Percentiles rank a stretch among this genome's conserved stretches.
phyloP scores from a whole-genome alignment of 345 rosid species.

The Rhodamnia argentea region DNA sequence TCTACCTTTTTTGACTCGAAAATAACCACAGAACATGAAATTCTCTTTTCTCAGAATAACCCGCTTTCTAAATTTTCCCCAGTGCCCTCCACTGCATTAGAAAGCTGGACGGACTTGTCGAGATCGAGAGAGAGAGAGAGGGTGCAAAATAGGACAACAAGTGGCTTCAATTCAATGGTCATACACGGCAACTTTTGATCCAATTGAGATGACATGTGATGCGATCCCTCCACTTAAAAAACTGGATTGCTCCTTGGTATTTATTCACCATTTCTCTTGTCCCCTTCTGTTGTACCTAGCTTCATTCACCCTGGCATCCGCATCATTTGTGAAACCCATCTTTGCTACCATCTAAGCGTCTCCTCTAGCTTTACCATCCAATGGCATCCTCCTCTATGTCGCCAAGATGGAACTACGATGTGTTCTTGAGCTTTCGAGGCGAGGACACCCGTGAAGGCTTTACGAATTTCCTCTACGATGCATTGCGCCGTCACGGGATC shows the following conservation, averaged over 20 bases:
- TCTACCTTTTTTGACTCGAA: background rate
- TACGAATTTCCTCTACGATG: slow-evolving; percentile 9
- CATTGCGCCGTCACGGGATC: slow-evolving; percentile 4
- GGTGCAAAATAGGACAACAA: background rate
- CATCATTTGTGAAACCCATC: background rate
- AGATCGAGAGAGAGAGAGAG: background rate
- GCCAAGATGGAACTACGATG: slow-evolving; percentile 11
- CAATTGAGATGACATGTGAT: too few species aligned
- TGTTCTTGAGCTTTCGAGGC: slow-evolving; percentile 23
- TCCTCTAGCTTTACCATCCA: background rate
- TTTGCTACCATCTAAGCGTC: background rate
- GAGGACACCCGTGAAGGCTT: slow-evolving; percentile 22
- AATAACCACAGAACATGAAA: background rate
- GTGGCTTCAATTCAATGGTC: background rate
- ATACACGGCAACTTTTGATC: background rate
- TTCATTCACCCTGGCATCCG: background rate
- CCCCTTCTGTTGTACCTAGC: background rate
- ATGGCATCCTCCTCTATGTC: background rate
- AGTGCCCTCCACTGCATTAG: background rate
- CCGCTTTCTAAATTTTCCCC: background rate
- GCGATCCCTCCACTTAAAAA: background rate
- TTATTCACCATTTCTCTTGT: background rate
- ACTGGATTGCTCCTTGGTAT: background rate
- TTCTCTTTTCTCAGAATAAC: background rate
- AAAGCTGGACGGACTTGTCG: background rate